These are phyloP conservation scores for Toxoplasma gondii DNA, from an alignment of 169 alveolate genomes.

Conservation along the genomic window DNA sequence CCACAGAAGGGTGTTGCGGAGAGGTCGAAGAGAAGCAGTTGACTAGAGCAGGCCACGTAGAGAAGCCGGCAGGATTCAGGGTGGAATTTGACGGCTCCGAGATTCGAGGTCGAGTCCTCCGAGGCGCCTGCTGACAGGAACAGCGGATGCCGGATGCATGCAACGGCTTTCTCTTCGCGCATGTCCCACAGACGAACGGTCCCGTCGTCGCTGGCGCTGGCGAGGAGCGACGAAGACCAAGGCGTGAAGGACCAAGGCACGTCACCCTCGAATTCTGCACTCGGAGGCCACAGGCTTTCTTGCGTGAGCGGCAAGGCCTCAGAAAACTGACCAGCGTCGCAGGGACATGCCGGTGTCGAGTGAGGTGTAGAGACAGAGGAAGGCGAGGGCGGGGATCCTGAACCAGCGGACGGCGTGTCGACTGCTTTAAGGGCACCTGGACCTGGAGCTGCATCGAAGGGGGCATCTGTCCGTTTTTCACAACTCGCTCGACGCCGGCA, in stretches of 20 bases:
- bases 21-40: constrained; percentile 22
- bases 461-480: too few relatives aligned
- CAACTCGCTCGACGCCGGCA: too few relatives aligned
- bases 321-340: too few relatives aligned
- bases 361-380: too few relatives aligned
- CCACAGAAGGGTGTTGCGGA: background rate
- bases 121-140: background rate
- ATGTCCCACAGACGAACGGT: constrained; percentile 38
- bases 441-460: too few relatives aligned
- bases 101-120: background rate
- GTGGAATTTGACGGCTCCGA: constrained; percentile 1
- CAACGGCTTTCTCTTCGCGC: constrained; percentile 22
- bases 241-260: too few relatives aligned
- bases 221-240: background rate
- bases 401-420: too few relatives aligned
- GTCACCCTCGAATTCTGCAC: background rate
- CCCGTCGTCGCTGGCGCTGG: constrained; percentile 48
- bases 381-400: too few relatives aligned
- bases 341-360: too few relatives aligned
- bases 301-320: background rate
- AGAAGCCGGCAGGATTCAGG: background rate
- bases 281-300: background rate
- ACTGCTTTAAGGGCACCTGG: too few relatives aligned
- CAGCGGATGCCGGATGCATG: constrained; percentile 19
- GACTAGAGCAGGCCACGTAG: constrained; percentile 17